Percentiles rank a stretch among this genome's conserved stretches.
phyloP scores from a whole-genome alignment of 257 asterid genomes.

The Nemophila menziesii region DNA sequence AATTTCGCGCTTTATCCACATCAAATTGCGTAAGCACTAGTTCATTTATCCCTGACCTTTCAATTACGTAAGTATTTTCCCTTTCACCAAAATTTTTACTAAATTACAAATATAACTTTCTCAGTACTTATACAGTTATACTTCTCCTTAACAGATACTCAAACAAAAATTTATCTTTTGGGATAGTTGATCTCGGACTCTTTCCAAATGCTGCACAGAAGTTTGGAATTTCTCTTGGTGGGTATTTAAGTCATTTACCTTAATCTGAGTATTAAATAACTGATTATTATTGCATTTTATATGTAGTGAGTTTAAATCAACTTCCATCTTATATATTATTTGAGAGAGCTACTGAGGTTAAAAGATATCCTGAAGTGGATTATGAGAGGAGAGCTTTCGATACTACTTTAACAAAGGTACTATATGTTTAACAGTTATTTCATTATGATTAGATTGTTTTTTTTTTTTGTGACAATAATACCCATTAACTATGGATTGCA shows the following conservation, averaged over 20 bases:
- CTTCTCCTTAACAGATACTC: constrained; percentile 62
- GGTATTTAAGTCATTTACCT: constrained; percentile 9
- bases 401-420: constrained; percentile 68
- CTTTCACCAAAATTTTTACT: not conserved
- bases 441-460: not conserved
- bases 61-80: constrained; percentile 59
- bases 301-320: constrained; percentile 60
- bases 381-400: constrained; percentile 40
- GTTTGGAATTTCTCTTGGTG: constrained; percentile 71
- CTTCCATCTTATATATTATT: constrained; percentile 65
- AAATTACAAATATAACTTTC: constrained; percentile 6
- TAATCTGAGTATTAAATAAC: constrained; percentile 11
- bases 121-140: constrained; percentile 17
- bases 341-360: constrained; percentile 52
- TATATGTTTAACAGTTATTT: not conserved
- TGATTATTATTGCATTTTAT: constrained; percentile 13
- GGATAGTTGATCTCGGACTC: constrained; percentile 85
- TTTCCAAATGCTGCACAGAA: constrained; percentile 96
- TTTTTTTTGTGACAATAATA: not conserved
- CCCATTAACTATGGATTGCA: constrained; percentile 20
- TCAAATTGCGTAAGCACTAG: constrained; percentile 61
- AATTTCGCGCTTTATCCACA: constrained; percentile 63
- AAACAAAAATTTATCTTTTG: constrained; percentile 66
- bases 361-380: constrained; percentile 54
- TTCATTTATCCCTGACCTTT: constrained; percentile 82